Evolutionary conservation across 208 protist genomes (phyloP).

Genomic region (Crithidia sp.): DNA sequence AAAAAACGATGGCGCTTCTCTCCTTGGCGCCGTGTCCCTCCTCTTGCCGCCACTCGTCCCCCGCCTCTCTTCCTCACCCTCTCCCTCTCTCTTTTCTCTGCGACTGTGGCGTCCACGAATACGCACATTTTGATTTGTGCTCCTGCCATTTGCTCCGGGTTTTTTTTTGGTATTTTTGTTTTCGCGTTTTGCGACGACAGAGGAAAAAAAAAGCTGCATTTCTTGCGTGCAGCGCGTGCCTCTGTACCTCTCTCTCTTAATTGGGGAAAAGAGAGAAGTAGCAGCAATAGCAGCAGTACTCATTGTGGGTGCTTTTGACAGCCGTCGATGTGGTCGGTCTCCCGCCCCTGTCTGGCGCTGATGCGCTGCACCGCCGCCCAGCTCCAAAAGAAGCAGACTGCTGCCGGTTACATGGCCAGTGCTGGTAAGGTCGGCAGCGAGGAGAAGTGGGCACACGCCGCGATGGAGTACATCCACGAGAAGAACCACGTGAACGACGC

Average conservation of each 20-base stretch:
- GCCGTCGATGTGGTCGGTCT: conserved; percentile 17
- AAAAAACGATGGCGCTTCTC: no score
- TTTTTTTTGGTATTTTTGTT: conserved; percentile 5
- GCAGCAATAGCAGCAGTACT: no score
- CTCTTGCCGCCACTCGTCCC: no score
- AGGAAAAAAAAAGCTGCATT: no score
- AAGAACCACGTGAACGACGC: conserved; percentile 83
- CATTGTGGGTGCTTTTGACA: no score
- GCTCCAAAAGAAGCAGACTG: conserved; percentile 78
- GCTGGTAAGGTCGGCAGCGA: conserved; percentile 80
- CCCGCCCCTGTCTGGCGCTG: conserved; percentile 13
- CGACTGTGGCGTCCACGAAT: not conserved
- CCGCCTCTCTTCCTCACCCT: not conserved
- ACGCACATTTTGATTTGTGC: not conserved
- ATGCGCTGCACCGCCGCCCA: conserved; percentile 10
- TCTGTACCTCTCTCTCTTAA: no score
- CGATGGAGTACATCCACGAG: conserved; percentile 91
- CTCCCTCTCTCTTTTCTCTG: not conserved
- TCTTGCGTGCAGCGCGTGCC: no score
- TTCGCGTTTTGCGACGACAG: no score
- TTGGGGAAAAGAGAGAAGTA: no score
- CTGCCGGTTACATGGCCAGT: conserved; percentile 68
- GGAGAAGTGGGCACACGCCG: conserved; percentile 89
- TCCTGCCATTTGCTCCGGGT: not conserved
- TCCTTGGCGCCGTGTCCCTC: no score